Evolutionary conservation across 2,329 filamentous ascomycete genomes (phyloP).

Genomic region (Trichophyton benhamiae): DNA sequence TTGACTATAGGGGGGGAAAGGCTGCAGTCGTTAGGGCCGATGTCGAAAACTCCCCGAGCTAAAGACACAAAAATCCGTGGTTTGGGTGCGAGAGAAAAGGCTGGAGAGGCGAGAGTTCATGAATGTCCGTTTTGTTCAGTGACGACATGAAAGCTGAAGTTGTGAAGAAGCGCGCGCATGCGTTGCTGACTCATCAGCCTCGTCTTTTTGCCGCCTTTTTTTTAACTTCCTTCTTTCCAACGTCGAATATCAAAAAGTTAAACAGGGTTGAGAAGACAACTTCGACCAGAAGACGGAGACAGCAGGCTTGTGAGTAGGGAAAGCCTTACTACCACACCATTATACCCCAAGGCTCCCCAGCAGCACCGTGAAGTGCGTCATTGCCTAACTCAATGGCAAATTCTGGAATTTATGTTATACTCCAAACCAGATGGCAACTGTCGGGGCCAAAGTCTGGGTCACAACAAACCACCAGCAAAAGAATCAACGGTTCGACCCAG

Average conservation of each 20-base stretch:
- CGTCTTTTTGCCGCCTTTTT: background rate
- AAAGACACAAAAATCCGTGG: background rate
- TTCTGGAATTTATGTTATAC: background rate
- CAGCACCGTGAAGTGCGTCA: background rate
- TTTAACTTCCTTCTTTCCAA: background rate
- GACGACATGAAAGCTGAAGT: slow-evolving; percentile 1
- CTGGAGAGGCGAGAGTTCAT: background rate
- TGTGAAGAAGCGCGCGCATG: background rate
- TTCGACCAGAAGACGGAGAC: background rate
- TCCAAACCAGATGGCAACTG: background rate
- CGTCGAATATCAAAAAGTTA: background rate
- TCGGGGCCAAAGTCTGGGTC: background rate
- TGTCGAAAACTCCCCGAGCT: background rate
- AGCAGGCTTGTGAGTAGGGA: background rate
- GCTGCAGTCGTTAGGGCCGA: background rate
- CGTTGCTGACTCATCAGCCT: background rate
- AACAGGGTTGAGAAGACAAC: background rate
- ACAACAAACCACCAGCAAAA: background rate
- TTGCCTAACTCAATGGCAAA: background rate
- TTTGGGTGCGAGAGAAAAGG: background rate
- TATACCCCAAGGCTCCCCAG: background rate
- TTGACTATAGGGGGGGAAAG: background rate
- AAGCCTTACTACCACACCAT: background rate
- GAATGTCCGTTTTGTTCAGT: background rate
- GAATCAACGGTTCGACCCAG: background rate